Evolutionary conservation across 306 rosid genomes (phyloP).

Genomic region (Albizia julibrissin): DNA sequence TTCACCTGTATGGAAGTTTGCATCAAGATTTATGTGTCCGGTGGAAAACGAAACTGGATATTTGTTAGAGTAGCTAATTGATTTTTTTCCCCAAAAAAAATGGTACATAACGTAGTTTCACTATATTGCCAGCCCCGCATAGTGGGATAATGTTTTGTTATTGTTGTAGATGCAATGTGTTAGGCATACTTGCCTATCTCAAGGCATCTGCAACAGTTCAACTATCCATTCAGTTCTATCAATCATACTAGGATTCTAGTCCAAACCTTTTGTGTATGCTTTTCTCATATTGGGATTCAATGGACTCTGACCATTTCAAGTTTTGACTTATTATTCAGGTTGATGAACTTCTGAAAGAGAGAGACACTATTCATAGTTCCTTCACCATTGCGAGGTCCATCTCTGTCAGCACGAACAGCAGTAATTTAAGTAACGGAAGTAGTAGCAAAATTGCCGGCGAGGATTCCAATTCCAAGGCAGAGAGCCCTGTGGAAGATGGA

Average conservation of each 20-base stretch:
- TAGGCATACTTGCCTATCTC: neutral
- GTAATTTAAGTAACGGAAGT: constrained; percentile 72
- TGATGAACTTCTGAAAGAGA: constrained; percentile 92
- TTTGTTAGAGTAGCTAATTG: neutral
- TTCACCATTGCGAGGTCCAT: constrained; percentile 54
- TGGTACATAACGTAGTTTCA: neutral
- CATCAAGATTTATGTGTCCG: neutral
- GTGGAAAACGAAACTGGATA: neutral
- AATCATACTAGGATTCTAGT: neutral
- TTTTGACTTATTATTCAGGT: constrained; percentile 56
- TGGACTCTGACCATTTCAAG: neutral
- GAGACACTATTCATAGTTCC: constrained; percentile 81
- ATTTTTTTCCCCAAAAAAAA: neutral
- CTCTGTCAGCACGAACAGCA: constrained; percentile 44
- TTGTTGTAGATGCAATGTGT: neutral
- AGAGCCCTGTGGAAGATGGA: constrained; percentile 83
- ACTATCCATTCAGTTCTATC: neutral
- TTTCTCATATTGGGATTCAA: neutral
- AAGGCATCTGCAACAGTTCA: neutral
- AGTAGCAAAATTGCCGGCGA: constrained; percentile 70
- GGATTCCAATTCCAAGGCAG: constrained; percentile 51
- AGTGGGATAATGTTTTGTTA: no score
- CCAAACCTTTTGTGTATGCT: neutral
- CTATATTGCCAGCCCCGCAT: no score
- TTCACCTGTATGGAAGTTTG: constrained; percentile 4